Conservation (phyloP, 257 asterid genomes). For the Nicotiana noctiflora region DNA sequence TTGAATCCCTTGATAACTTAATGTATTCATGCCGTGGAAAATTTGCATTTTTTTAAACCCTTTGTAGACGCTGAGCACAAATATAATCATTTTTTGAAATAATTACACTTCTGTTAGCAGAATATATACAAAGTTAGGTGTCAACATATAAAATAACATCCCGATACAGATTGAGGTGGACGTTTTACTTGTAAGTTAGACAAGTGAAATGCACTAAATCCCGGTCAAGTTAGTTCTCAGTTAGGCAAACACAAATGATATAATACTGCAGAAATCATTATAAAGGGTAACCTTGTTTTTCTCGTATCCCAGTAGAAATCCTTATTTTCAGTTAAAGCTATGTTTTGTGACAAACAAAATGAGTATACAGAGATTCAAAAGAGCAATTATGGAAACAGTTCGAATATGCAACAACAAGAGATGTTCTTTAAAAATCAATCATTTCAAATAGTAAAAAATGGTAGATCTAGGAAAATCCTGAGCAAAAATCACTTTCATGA, state of each 20-base stretch:
- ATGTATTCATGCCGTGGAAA: too few species aligned
- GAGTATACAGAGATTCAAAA: neutral
- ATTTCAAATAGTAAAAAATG: neutral
- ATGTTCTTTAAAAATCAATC: neutral
- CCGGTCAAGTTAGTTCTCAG: neutral
- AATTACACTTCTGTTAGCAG: neutral
- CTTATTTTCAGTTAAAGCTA: too few species aligned
- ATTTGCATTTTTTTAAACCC: too few species aligned
- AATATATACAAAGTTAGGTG: neutral
- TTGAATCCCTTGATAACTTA: too few species aligned
- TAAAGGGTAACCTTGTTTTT: neutral
- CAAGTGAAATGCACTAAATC: neutral
- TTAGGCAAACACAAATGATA: neutral
- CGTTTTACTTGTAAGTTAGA: neutral
- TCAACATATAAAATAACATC: neutral
- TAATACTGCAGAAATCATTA: neutral
- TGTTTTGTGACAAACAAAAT: neutral
- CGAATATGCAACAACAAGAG: neutral
- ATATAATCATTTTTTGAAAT: neutral
- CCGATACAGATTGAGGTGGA: neutral
- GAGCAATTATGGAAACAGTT: neutral
- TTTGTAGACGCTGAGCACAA: too few species aligned
- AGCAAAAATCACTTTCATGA: conserved; percentile 12
- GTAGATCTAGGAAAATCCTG: conserved; percentile 13
- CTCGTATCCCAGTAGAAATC: neutral